Evolutionary conservation across 148 eudicot genomes (phyloP), one percentile per base, ranked within the genome.

Genomic region (Fallopia convolvulus): DNA sequence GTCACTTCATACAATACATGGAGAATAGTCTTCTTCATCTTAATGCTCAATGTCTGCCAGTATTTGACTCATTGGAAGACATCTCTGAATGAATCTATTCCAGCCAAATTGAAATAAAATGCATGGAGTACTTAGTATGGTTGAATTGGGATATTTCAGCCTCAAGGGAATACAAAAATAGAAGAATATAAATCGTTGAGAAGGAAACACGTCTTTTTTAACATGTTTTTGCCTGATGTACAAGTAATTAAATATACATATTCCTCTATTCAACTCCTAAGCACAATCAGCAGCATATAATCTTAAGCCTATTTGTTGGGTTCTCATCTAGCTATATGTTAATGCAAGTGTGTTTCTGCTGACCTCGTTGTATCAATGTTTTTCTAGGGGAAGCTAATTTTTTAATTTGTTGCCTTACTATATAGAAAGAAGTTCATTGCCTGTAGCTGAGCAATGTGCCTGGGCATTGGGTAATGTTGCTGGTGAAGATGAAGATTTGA

Each of bases 391-490:
- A 48, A 23, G 42, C 44, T 53, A 46, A 26, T 53, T 6, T 53
- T 6, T 11, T 18, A 21, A 20, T 26, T 18, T 33, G 36, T 33
- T 70, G 70, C 21, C 18, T 65, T 12, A 20, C 33, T 71, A 46
- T 81, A 82, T 70, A 95, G 99, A 95, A 77, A 93, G 85, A 78
- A 95, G 93, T 79, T 90, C 97, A 36, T 68, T 80, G 81, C 91
- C 88, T 79, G 97, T 95, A 76, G 94, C 97, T 42, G 99, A 95
- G 90, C 99, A 95, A 80, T 95, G 99, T 84, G 97, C 97, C 75
- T 95, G 99, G 99, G 99, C 99, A 46, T 75, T 95, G 82, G 99
- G 99, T 84, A 95, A 95, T 88, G 99, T 95, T 82, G 97, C 97
- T 41, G 99, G 97, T 79, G 99, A 95, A 91, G 97, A 90, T 77